Percentiles rank a stretch among this genome's conserved stretches.
Conservation (phyloP, 306 rosid genomes). For the Ochetophila trinervis region DNA sequence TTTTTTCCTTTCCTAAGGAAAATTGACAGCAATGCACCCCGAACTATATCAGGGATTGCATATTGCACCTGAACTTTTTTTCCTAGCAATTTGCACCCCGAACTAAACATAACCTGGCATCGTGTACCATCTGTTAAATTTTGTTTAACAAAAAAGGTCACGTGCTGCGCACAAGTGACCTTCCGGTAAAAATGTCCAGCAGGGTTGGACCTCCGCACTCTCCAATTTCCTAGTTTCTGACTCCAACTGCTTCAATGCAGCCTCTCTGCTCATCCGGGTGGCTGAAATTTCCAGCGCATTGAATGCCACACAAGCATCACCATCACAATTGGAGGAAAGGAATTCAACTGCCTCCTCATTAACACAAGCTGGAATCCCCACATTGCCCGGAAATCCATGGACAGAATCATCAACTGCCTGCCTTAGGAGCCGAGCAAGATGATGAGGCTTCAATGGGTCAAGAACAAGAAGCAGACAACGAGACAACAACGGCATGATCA, state of each 20-base stretch:
- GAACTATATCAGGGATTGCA: too few species aligned
- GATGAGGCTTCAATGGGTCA: conserved; percentile 55
- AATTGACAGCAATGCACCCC: too few species aligned
- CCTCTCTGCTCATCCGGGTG: conserved; percentile 22
- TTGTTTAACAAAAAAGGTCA: too few species aligned
- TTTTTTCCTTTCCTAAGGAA: too few species aligned
- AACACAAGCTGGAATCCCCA: conserved; percentile 29
- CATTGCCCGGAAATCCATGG: conserved; percentile 44
- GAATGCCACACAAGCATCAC: conserved; percentile 80
- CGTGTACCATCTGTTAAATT: too few species aligned
- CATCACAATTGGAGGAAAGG: conserved; percentile 59
- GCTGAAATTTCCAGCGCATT: conserved; percentile 74
- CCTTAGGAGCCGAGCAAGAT: conserved; percentile 37
- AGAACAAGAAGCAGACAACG: conserved; percentile 69
- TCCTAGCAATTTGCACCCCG: too few species aligned
- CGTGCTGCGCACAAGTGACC: too few species aligned
- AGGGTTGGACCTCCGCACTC: too few species aligned
- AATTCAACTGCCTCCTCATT: conserved; percentile 45
- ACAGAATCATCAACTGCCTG: conserved; percentile 42
- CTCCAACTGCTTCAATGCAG: not conserved
- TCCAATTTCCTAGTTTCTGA: too few species aligned
- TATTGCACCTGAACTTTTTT: too few species aligned
- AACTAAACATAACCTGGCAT: too few species aligned
- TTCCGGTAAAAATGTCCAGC: too few species aligned
- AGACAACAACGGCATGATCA: conserved; percentile 71